Evolutionary conservation across 192 early-diverging fungal genomes (phyloP).

Genomic region (Dissophora globulifera): DNA sequence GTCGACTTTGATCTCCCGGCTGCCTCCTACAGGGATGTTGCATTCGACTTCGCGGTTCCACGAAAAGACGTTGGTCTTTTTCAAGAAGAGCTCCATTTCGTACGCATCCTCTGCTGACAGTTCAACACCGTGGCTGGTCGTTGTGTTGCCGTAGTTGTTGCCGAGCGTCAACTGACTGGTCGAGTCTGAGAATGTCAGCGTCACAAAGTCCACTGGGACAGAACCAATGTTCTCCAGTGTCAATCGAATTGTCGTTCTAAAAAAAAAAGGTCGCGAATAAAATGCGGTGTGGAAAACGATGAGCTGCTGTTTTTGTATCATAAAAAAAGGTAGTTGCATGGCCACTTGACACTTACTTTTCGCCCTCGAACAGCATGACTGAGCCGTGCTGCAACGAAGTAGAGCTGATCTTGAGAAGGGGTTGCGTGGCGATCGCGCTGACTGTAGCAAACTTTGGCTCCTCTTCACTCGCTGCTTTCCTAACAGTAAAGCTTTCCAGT

Average conservation of each 20-base stretch:
- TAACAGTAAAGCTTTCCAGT: slow-evolving; percentile 37
- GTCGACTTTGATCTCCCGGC: slow-evolving; percentile 65
- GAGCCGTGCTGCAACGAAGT: slow-evolving; percentile 71
- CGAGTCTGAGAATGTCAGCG: slow-evolving; percentile 65
- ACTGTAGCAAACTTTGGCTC: slow-evolving; percentile 55
- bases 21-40: slow-evolving; percentile 63
- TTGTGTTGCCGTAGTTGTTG: slow-evolving; percentile 9
- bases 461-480: background rate
- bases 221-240: slow-evolving; percentile 80
- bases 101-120: slow-evolving; percentile 75
- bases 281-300: no score
- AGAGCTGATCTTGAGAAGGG: slow-evolving; percentile 73
- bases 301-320: no score
- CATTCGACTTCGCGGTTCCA: slow-evolving; percentile 61
- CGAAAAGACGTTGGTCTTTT: slow-evolving; percentile 64
- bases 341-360: slow-evolving; percentile 61
- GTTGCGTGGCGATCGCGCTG: slow-evolving; percentile 72
- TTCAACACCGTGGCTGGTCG: slow-evolving; percentile 52
- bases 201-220: slow-evolving; percentile 76
- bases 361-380: slow-evolving; percentile 86
- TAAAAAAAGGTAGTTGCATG: background rate
- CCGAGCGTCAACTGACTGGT: slow-evolving; percentile 47
- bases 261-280: background rate
- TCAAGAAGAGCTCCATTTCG: slow-evolving; percentile 77
- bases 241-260: slow-evolving; percentile 68